Conservation (phyloP, 225 moss, liverwort and hornwort species). For the Physcomitrium patens region DNA sequence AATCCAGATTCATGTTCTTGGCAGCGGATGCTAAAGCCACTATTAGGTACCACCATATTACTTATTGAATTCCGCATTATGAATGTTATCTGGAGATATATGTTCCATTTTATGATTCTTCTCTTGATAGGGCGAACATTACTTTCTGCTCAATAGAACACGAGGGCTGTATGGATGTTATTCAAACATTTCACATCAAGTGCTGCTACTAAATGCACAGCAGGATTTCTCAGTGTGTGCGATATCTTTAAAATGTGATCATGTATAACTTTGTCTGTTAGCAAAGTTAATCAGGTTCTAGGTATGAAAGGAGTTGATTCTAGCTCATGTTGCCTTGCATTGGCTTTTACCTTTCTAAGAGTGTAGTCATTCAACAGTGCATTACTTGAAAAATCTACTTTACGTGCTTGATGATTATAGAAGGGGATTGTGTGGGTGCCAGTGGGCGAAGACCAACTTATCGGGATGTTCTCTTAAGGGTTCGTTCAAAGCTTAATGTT, state of each 20-base stretch:
- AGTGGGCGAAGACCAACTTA: conserved; percentile 93
- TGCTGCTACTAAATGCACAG: no score
- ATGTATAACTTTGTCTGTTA: neutral
- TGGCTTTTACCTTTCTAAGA: neutral
- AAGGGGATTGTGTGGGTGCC: conserved; percentile 35
- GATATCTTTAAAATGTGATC: neutral
- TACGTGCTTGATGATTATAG: conserved; percentile 13
- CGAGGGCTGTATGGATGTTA: no score
- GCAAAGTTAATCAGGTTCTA: neutral
- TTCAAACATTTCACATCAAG: no score
- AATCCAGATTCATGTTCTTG: conserved; percentile 88
- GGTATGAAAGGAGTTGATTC: neutral
- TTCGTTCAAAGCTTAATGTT: conserved; percentile 76
- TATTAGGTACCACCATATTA: conserved; percentile 57
- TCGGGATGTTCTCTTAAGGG: conserved; percentile 79
- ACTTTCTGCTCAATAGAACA: neutral
- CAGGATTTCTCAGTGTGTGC: neutral
- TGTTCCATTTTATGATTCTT: neutral
- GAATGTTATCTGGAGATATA: neutral
- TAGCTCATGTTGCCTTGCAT: neutral
- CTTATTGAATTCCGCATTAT: neutral
- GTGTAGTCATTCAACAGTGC: neutral
- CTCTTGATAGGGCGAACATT: neutral
- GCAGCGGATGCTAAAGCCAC: conserved; percentile 95
- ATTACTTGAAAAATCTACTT: neutral